A percentile compares a stretch with the other conserved stretches of the same genome.
phyloP scores from a whole-genome alignment of 2,329 filamentous ascomycete species.

The Leptographium flavum region DNA sequence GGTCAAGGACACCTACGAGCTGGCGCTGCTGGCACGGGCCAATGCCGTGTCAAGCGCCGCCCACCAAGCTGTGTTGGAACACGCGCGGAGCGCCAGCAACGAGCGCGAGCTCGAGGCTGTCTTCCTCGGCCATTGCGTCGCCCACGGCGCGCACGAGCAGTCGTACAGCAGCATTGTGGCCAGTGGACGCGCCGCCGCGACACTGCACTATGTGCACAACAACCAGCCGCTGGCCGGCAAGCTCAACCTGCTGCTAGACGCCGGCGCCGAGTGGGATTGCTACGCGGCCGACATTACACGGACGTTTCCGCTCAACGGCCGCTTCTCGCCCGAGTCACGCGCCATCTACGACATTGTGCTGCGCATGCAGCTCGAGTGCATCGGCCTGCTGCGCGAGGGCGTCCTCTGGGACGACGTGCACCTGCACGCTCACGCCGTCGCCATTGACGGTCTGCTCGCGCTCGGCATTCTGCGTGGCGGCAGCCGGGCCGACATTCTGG shows the following conservation, averaged over 20 bases:
- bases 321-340: constrained; percentile 54
- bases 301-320: constrained; percentile 68
- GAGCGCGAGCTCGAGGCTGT: constrained; percentile 73
- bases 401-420: constrained; percentile 74
- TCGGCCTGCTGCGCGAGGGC: constrained; percentile 56
- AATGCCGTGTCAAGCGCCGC: constrained; percentile 56
- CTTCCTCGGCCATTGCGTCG: constrained; percentile 65
- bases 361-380: constrained; percentile 73
- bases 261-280: constrained; percentile 61
- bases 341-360: constrained; percentile 74
- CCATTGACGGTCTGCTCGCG: constrained; percentile 62
- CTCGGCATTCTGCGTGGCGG: constrained; percentile 65
- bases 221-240: constrained; percentile 54
- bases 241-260: constrained; percentile 71
- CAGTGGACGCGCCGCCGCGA: constrained; percentile 64
- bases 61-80: constrained; percentile 47
- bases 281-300: constrained; percentile 66
- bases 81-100: constrained; percentile 50
- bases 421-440: constrained; percentile 62
- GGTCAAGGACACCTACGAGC: constrained; percentile 61
- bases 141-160: constrained; percentile 64
- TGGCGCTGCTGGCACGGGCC: constrained; percentile 57
- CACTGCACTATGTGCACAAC: constrained; percentile 78
- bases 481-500: constrained; percentile 57
- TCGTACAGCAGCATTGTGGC: constrained; percentile 82